Base-by-base conservation (phyloP, 768 basidiomycete genomes). In the Lactarius trivialis region DNA sequence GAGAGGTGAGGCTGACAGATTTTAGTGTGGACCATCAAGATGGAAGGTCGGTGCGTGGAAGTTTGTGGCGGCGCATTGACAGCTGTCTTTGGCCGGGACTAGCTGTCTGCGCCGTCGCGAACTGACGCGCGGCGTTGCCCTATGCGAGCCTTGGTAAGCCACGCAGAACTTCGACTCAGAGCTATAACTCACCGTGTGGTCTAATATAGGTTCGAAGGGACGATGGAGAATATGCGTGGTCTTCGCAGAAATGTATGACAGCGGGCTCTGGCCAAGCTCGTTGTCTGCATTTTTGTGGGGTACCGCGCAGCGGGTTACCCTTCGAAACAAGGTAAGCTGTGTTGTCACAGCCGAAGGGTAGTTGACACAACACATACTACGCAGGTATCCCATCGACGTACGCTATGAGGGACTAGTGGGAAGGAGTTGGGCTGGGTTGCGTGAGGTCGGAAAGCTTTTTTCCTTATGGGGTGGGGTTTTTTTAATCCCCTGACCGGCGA, bases 401-500 rank as follows among this genome's bases (percentile, higher is more conserved):
- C 33, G 54, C 17, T 39, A 21, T 9, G 17, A 37, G 34, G 48
- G 36, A 37, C 26, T 12, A 8, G 30, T 52, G 19, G 33, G 43
- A 28, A 49, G 43, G 53, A 17, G 28, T 7, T 14, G 30, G 28
- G 55, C 43, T 14, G 48, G 48, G 55, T 50, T 15, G 45, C 34
- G 60, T 49, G 60, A 60, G 60, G 54, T 24, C 41, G 37, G 19
- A 8, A 61, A 34, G 54, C 55, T 61, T 56, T 61, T 55, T 56
- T 54, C 60, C 55, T 30, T 3, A 43, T 21, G 34, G 54, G 55
- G 41, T 21, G 34, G 54, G 55, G 41, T 61, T 57, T 61, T 60
- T 61, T 57, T 45, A 43, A 56, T 30, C 39, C 60, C 30, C 30
- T 30, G 30, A 6, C 30, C 30, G 30, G 6, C 6, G 30, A 30